Evolutionary conservation across 495 filamentous ascomycete species (phyloP), one percentile per base, ranked within the genome.

Genomic region (Lophiostoma macrostomum): DNA sequence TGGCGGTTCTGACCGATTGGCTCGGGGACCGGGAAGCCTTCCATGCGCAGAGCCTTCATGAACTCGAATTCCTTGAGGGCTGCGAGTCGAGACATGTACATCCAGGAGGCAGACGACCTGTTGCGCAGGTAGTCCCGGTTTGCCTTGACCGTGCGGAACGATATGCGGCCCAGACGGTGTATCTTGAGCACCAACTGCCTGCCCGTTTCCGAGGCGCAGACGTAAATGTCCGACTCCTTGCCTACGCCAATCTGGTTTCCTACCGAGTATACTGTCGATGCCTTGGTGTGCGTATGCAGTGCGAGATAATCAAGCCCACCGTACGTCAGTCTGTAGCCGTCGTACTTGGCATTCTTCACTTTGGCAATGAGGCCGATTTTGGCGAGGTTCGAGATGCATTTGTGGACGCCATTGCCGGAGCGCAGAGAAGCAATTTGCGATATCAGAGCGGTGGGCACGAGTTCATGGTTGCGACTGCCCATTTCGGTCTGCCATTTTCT

Each of bases 231-330:
- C 60, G 83, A 88, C 73, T 99, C 93, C 73, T 99, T 99, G 60
- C 93, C 93, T 6, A 96, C 88, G 45, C 94, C 93, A 58, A 99
- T 86, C 64, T 95, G 91, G 72, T 86, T 91, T 41, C 93, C 93
- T 20, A 96, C 88, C 50, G 85, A 90, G 78, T 95, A 96, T 35
- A 96, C 79, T 58, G 74, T 76, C 45, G 82, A 80, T 50, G 82
- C 76, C 63, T 85, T 86, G 16, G 89, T 83, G 71, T 96, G 86
- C 6, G 90, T 82, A 67, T 97, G 85, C 45, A 99, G 79, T 8
- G 93, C 88, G 13, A 97, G 82, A 69, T 99, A 99, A 74, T 99
- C 93, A 31, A 96, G 82, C 2, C 93, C 93, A 58, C 93, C 93
- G 70, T 97, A 97, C 19, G 91, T 94, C 19, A 99, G 82, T 38